Evolutionary conservation across 2,329 filamentous ascomycete species (phyloP), one percentile per base, ranked within the genome.

Genomic region (Epichloe typhina): DNA sequence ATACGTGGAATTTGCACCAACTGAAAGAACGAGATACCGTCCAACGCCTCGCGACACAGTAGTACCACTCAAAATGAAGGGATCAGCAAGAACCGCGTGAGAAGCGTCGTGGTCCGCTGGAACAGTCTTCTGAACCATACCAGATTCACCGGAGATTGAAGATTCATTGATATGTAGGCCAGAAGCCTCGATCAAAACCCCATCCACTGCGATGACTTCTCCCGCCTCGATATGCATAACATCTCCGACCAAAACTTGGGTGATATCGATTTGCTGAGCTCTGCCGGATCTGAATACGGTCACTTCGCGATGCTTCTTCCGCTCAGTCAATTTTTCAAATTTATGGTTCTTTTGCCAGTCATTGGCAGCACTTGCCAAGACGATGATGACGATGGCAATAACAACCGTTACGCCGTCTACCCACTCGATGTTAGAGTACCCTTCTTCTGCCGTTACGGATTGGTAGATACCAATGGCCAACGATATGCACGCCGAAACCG

Each of bases 331-430:
- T 64, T 87, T 88, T 39, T 86, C 83, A 59, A 90, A 90, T 59
- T 88, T 84, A 44, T 83, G 76, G 63, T 89, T 86, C 65, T 89
- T 89, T 60, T 90, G 86, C 76, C 82, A 90, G 61, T 90, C 86
- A 56, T 88, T 90, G 36, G 82, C 69, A n/a, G 86, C 85, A 54
- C 84, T 86, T 19, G 88, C 86, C 19, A 84, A 65, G 3, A 89
- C 83, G 45, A 90, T 86, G 55, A 90, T 82, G 15, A 83, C 62
- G 53, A 90, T 87, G 47, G 86, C 86, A 21, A 84, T 77, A 42
- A 88, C 82, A 55, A 90, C 88, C 7, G 86, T 86, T 11, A 89
- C 81, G 55, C 86, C 86, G 65, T 91, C 86, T 5, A 89, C 83
- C 86, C 86, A 91, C 63, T 89, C 83, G 12, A 88, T 81, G 37